Conservation (phyloP, 2,329 filamentous ascomycete species). For the Microdochium paspali region DNA sequence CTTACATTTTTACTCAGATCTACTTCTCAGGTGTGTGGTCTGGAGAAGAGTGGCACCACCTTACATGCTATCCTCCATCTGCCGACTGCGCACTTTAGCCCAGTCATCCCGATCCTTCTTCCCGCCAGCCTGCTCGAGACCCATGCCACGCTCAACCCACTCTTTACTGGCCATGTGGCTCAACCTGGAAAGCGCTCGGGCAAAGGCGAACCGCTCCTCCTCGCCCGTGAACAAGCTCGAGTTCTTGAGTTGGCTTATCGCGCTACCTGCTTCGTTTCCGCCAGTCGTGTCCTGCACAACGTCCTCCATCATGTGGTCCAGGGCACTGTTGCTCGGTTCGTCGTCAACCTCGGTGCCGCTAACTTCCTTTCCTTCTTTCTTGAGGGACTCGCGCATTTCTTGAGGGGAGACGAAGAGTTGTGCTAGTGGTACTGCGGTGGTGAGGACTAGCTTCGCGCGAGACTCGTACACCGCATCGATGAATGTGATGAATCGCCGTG, state of each 20-base stretch:
- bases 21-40: too few species aligned
- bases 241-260: constrained; percentile 75
- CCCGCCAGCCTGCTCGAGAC: constrained; percentile 54
- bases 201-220: constrained; percentile 95
- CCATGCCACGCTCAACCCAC: constrained; percentile 81
- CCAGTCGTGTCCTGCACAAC: constrained; percentile 52
- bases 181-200: constrained; percentile 72
- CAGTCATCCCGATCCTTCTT: constrained; percentile 57
- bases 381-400: constrained; percentile 54
- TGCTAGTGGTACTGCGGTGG: constrained; percentile 73
- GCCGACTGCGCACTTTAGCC: constrained; percentile 54
- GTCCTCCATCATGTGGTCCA: constrained; percentile 80
- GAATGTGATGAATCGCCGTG: constrained; percentile 91
- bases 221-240: constrained; percentile 86
- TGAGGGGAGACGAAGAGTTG: constrained; percentile 75
- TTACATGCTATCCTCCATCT: constrained; percentile 61
- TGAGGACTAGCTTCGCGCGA: constrained; percentile 90
- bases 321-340: constrained; percentile 48
- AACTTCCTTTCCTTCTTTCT: constrained; percentile 32
- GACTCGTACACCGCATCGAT: constrained; percentile 93
- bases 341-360: constrained; percentile 28
- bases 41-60: not conserved
- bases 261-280: constrained; percentile 36
- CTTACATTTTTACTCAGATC: too few species aligned
- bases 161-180: constrained; percentile 90